These are phyloP conservation scores for Magnusiomyces magnusii DNA, from an alignment of 1,139 yeast genomes.

Conservation along the genomic window DNA sequence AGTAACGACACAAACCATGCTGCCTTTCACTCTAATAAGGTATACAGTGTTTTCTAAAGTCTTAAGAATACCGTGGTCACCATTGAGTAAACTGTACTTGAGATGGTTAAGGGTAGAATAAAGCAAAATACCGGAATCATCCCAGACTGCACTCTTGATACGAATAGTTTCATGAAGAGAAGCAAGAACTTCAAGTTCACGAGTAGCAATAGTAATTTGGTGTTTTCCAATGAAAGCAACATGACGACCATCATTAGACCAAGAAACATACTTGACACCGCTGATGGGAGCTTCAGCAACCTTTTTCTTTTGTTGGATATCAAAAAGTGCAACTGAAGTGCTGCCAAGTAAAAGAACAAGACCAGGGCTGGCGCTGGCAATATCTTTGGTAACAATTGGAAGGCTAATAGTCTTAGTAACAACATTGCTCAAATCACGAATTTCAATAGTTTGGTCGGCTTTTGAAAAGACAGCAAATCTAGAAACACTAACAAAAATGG, in stretches of 20 bases:
- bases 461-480: conserved; percentile 79
- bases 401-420: conserved; percentile 74
- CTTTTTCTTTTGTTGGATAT: conserved; percentile 86
- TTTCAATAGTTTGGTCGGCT: conserved; percentile 57
- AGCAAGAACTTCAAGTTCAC: conserved; percentile 67
- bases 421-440: conserved; percentile 75
- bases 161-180: conserved; percentile 95
- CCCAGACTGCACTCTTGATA: conserved; percentile 98
- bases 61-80: conserved; percentile 90
- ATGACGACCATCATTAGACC: conserved; percentile 86
- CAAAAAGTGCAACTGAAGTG: conserved; percentile 70
- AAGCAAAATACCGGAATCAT: conserved; percentile 82
- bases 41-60: conserved; percentile 90
- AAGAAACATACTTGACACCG: conserved; percentile 77
- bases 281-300: conserved; percentile 57
- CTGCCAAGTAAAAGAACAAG: conserved; percentile 67
- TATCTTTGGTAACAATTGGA: conserved; percentile 65
- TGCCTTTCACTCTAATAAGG: conserved; percentile 63
- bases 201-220: conserved; percentile 80
- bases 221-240: conserved; percentile 90
- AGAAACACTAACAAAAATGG: conserved; percentile 88
- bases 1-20: conserved; percentile 68
- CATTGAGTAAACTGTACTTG: conserved; percentile 86
- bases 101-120: conserved; percentile 95
- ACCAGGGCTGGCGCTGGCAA: conserved; percentile 69